Conservation (phyloP, 176 grass and related monocot genomes). For the Oryza glumipatula region DNA sequence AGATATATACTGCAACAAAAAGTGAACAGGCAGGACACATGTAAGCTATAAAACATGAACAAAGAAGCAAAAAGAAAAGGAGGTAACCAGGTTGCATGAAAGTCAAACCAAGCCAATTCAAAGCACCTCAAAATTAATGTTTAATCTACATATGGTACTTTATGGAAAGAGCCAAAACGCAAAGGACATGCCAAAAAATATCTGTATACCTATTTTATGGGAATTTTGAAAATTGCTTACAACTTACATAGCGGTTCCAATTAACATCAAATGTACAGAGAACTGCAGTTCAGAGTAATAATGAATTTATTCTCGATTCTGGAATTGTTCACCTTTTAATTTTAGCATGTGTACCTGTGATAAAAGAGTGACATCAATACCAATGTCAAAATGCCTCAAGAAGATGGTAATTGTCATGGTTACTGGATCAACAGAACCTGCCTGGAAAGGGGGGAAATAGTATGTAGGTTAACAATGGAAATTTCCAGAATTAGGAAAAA, state of each 20-base stretch:
- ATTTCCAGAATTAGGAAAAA: slow-evolving; percentile 23
- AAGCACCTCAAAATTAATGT: not conserved
- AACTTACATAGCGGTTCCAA: not conserved
- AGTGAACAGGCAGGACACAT: slow-evolving; percentile 12
- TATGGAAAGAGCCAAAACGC: not conserved
- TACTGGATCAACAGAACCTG: slow-evolving; percentile 93
- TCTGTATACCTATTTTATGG: not conserved
- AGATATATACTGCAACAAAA: slow-evolving; percentile 80
- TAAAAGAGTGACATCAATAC: slow-evolving; percentile 85
- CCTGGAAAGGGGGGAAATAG: slow-evolving; percentile 52
- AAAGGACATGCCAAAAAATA: not conserved
- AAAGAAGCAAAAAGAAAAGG: slow-evolving; percentile 19
- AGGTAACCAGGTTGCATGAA: not conserved
- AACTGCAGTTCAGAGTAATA: slow-evolving; percentile 11
- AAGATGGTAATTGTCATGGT: slow-evolving; percentile 97
- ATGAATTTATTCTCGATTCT: slow-evolving; percentile 8
- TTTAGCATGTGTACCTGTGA: slow-evolving; percentile 63
- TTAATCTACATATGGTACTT: not conserved
- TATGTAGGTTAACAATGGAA: slow-evolving; percentile 26
- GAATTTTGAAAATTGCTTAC: not conserved
- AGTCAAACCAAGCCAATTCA: slow-evolving; percentile 8
- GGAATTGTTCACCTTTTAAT: not conserved
- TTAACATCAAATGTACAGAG: not conserved
- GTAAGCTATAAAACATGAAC: not conserved
- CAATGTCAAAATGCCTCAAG: slow-evolving; percentile 95